Percentiles rank a stretch among this genome's conserved stretches.
Conservation (phyloP, 495 filamentous ascomycete genomes). For the Talaromyces liani region DNA sequence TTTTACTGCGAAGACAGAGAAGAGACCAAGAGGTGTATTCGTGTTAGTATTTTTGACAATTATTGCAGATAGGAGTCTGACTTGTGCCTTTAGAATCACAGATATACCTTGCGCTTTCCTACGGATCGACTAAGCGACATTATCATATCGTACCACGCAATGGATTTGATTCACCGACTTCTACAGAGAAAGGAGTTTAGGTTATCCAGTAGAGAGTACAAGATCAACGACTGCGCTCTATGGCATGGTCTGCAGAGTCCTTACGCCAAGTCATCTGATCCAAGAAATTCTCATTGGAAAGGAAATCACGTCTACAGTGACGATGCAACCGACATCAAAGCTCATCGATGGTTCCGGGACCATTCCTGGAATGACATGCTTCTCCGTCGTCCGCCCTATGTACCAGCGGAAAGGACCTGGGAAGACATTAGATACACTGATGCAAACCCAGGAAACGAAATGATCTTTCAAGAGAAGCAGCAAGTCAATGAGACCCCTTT, state of each 20-base stretch:
- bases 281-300: constrained; percentile 23
- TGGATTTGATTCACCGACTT: constrained; percentile 66
- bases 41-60: constrained; percentile 42
- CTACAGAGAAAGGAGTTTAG: constrained; percentile 71
- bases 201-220: constrained; percentile 66
- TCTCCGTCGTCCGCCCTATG: constrained; percentile 60
- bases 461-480: not conserved
- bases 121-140: constrained; percentile 39
- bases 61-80: constrained; percentile 11
- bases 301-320: constrained; percentile 66
- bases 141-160: constrained; percentile 53
- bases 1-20: constrained; percentile 77
- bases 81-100: constrained; percentile 37
- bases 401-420: constrained; percentile 59
- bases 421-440: constrained; percentile 92
- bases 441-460: constrained; percentile 23
- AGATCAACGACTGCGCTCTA: constrained; percentile 43
- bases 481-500: not conserved
- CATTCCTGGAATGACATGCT: constrained; percentile 66
- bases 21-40: constrained; percentile 72
- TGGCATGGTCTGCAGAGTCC: constrained; percentile 3
- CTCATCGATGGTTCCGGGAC: constrained; percentile 63
- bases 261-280: constrained; percentile 15
- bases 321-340: constrained; percentile 72
- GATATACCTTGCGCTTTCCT: constrained; percentile 54